These are phyloP conservation scores for Lasiosphaeria ovina DNA, from an alignment of 495 filamentous ascomycete genomes.

Conservation along the genomic window DNA sequence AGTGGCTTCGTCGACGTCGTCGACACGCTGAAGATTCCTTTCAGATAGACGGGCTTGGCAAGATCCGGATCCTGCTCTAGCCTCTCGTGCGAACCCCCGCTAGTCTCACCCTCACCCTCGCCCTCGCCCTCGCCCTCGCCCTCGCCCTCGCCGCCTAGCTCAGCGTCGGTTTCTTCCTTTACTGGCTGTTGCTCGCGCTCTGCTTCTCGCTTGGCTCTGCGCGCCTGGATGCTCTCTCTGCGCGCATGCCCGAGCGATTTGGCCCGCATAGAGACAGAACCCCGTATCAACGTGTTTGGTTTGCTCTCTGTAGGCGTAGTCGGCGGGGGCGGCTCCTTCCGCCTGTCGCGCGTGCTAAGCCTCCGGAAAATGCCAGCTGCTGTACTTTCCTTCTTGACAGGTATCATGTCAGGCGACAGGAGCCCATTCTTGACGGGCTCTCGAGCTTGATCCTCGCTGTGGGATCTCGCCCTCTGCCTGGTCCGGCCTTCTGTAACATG, in stretches of 20 bases:
- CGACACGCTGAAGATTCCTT: slow-evolving; percentile 95
- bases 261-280: slow-evolving; percentile 64
- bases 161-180: slow-evolving; percentile 74
- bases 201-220: slow-evolving; percentile 60
- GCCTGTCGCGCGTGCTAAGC: slow-evolving; percentile 80
- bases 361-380: slow-evolving; percentile 83
- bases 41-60: slow-evolving; percentile 91
- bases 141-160: slow-evolving; percentile 40
- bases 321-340: slow-evolving; percentile 53
- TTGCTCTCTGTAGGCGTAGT: slow-evolving; percentile 26
- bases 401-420: slow-evolving; percentile 57
- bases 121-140: slow-evolving; percentile 15
- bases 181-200: slow-evolving; percentile 46
- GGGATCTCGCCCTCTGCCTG: slow-evolving; percentile 83
- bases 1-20: slow-evolving; percentile 93
- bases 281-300: slow-evolving; percentile 39
- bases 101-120: slow-evolving; percentile 35
- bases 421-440: slow-evolving; percentile 74
- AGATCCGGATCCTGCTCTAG: slow-evolving; percentile 56
- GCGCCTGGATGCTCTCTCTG: slow-evolving; percentile 84
- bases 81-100: slow-evolving; percentile 51
- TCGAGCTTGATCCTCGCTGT: slow-evolving; percentile 89
- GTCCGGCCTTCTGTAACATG: slow-evolving; percentile 80
- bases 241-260: slow-evolving; percentile 90
- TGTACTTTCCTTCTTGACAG: slow-evolving; percentile 79